These are phyloP conservation scores for Cyamopsis tetragonoloba DNA, from an alignment of 306 rosid species.

Conservation along the genomic window DNA sequence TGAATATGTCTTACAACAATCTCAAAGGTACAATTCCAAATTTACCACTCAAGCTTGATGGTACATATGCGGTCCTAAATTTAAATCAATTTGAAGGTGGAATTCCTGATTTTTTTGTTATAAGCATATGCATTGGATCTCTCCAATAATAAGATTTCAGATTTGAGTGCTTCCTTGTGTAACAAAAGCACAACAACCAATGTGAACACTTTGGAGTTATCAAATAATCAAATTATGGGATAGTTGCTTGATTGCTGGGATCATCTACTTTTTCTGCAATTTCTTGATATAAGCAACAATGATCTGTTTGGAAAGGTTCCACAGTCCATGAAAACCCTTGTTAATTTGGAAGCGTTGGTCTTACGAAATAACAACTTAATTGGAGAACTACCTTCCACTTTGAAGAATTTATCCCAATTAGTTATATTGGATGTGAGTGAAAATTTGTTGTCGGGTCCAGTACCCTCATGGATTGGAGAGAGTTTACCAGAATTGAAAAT, in stretches of 20 bases:
- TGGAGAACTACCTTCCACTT: not conserved
- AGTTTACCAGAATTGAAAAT: not conserved
- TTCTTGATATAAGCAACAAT: conserved; percentile 20
- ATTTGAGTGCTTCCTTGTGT: not conserved
- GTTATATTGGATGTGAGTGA: not conserved
- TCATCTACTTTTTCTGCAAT: not conserved
- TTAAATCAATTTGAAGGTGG: conserved; percentile 22
- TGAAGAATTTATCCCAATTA: not conserved
- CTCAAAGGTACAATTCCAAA: conserved; percentile 5
- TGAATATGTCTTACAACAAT: conserved; percentile 18
- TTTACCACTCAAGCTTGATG: not conserved
- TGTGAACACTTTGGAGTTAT: not conserved
- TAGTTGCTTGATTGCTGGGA: not conserved
- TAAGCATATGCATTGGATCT: not conserved
- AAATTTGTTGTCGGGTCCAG: not conserved
- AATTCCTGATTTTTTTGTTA: not conserved
- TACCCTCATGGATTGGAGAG: conserved; percentile 24
- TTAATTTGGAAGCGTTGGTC: not conserved
- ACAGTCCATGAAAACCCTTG: not conserved
- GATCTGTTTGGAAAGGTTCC: conserved; percentile 10
- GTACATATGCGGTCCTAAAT: not conserved
- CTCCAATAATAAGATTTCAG: not conserved
- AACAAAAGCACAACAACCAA: not conserved
- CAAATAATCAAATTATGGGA: conserved; percentile 16
- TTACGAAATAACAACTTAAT: not conserved